Evolutionary conservation across 1,284 basidiomycete genomes (phyloP).

Genomic region (Hemileia vastatrix): DNA sequence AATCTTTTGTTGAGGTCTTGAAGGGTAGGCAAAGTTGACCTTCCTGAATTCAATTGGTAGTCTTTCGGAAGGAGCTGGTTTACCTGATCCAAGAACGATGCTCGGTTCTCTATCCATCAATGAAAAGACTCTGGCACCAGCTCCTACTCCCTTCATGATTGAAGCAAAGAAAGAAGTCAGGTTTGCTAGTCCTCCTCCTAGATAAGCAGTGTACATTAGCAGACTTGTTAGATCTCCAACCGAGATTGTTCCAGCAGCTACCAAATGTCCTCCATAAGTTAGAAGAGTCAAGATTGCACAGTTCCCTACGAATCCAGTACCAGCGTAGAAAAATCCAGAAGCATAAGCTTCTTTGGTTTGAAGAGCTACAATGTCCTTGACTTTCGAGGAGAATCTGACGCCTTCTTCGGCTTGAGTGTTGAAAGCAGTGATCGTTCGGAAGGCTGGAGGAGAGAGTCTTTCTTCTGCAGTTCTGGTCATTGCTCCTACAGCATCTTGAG

Average conservation of each 20-base stretch:
- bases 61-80: constrained; percentile 8
- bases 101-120: constrained; percentile 38
- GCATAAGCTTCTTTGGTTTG: constrained; percentile 44
- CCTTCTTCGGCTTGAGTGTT: constrained; percentile 37
- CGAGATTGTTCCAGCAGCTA: constrained; percentile 36
- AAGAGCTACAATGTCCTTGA: constrained; percentile 35
- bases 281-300: constrained; percentile 42
- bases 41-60: constrained; percentile 32
- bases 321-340: constrained; percentile 41
- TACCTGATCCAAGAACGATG: constrained; percentile 34
- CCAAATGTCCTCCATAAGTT: constrained; percentile 42
- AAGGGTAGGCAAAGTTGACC: constrained; percentile 40
- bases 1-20: constrained; percentile 35
- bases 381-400: constrained; percentile 31
- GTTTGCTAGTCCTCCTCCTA: constrained; percentile 41
- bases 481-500: constrained; percentile 40
- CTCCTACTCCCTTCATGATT: constrained; percentile 42
- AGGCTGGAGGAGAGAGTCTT: constrained; percentile 37
- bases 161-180: constrained; percentile 41
- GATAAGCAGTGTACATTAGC: constrained; percentile 44
- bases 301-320: constrained; percentile 42
- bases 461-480: constrained; percentile 44
- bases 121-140: constrained; percentile 41
- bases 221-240: constrained; percentile 27
- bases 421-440: constrained; percentile 40